These are phyloP conservation scores for Blyttiomyces sp. DNA, from an alignment of 371 early-diverging fungal genomes.

Conservation along the genomic window DNA sequence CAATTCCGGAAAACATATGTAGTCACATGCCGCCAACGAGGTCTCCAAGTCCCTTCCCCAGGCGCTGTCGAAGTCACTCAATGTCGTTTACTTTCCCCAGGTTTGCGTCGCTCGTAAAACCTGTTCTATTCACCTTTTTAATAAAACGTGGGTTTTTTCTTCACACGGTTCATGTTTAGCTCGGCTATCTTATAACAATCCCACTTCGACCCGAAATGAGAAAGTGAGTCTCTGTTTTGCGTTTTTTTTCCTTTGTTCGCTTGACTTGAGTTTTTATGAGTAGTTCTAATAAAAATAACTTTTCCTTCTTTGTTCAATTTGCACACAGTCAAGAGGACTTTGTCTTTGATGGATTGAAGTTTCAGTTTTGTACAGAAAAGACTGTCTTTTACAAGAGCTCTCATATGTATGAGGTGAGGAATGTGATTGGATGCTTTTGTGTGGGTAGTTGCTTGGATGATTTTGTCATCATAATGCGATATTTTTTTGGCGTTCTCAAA, in stretches of 20 bases:
- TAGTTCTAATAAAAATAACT: no score
- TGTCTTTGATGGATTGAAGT: constrained; percentile 39
- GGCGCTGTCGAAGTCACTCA: constrained; percentile 49
- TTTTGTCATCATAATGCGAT: not conserved
- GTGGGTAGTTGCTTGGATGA: no score
- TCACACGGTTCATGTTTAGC: no score
- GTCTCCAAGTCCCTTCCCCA: constrained; percentile 52
- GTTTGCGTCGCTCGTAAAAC: constrained; percentile 7
- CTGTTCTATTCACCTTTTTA: no score
- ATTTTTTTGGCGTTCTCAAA: not conserved
- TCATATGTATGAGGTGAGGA: constrained; percentile 40
- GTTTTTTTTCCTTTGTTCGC: not conserved
- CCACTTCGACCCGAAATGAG: constrained; percentile 52
- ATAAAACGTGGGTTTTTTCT: no score
- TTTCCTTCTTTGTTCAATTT: no score
- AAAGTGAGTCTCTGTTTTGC: constrained; percentile 8
- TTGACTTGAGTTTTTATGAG: not conserved
- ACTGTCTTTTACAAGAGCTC: constrained; percentile 71
- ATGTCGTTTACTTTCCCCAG: constrained; percentile 80
- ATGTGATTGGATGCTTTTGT: not conserved
- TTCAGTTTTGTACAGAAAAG: constrained; percentile 66
- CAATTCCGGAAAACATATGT: not conserved
- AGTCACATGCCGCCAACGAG: constrained; percentile 62
- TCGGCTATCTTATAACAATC: constrained; percentile 72
- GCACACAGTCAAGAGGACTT: constrained; percentile 35